These are phyloP conservation scores for Monosporozyma aerobia DNA, from an alignment of 805 yeast genomes.

Conservation along the genomic window DNA sequence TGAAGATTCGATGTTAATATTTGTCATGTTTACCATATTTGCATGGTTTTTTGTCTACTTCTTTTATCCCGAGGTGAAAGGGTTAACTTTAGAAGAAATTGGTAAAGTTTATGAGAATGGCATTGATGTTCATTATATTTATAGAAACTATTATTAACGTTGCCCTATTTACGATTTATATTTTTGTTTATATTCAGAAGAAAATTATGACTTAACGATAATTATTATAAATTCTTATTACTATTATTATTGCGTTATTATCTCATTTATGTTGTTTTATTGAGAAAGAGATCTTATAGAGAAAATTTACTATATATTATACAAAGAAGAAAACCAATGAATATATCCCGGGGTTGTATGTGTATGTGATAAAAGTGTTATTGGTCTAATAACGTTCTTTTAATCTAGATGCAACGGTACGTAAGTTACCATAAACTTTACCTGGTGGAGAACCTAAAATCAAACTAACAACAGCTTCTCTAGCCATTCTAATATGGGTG, in stretches of 20 bases:
- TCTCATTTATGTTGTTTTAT: neutral
- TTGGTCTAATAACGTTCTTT: slow-evolving; percentile 72
- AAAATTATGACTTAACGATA: neutral
- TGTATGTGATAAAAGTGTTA: neutral
- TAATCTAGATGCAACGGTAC: slow-evolving; percentile 94
- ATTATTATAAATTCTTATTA: neutral
- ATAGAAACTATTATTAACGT: slow-evolving; percentile 23
- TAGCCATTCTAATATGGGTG: slow-evolving; percentile 95
- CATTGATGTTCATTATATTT: slow-evolving; percentile 31
- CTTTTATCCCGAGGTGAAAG: slow-evolving; percentile 39
- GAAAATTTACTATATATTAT: neutral
- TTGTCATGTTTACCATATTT: slow-evolving; percentile 26
- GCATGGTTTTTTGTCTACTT: slow-evolving; percentile 34
- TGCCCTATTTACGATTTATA: neutral
- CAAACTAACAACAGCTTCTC: slow-evolving; percentile 89
- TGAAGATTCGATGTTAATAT: slow-evolving; percentile 29
- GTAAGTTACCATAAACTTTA: slow-evolving; percentile 91
- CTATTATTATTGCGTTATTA: neutral
- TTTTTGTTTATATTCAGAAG: neutral
- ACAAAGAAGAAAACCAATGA: neutral
- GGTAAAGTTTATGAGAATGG: slow-evolving; percentile 34
- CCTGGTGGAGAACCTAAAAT: slow-evolving; percentile 98
- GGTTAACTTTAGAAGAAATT: slow-evolving; percentile 36
- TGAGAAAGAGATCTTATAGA: neutral
- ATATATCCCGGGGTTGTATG: neutral